Evolutionary conservation across 352 stramenopile genomes (phyloP).

Genomic region (Globisporangium rhizosaccharum): DNA sequence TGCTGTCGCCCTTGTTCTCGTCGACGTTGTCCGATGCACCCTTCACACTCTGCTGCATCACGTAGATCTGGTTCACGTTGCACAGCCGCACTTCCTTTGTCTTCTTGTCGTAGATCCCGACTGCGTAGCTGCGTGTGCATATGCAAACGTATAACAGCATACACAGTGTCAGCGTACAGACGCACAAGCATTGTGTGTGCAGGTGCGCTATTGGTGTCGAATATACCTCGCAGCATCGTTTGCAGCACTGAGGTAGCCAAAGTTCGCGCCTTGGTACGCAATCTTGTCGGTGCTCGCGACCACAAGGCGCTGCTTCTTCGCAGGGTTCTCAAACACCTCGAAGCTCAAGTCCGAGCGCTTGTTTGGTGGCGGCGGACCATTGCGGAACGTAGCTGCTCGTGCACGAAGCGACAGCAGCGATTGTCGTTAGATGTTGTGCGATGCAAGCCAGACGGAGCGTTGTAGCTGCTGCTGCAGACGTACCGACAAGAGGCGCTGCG

Average conservation of each 20-base stretch:
- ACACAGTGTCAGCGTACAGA: background rate
- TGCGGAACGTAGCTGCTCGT: slow-evolving; percentile 69
- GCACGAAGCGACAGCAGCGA: background rate
- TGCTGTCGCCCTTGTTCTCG: slow-evolving; percentile 50
- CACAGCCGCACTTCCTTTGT: slow-evolving; percentile 66
- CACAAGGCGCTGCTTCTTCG: slow-evolving; percentile 79
- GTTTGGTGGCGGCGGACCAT: slow-evolving; percentile 53
- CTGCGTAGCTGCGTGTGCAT: slow-evolving; percentile 36
- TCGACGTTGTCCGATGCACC: slow-evolving; percentile 60
- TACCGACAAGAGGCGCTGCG: slow-evolving; percentile 55
- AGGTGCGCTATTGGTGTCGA: too few species aligned
- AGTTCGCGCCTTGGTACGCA: slow-evolving; percentile 82
- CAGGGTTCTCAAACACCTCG: slow-evolving; percentile 74
- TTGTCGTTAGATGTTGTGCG: too few species aligned
- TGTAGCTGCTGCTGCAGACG: slow-evolving; percentile 11
- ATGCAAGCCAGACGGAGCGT: background rate
- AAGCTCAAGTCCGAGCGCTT: slow-evolving; percentile 63
- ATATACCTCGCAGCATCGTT: slow-evolving; percentile 59
- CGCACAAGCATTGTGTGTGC: too few species aligned
- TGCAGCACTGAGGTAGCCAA: slow-evolving; percentile 66
- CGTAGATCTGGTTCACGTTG: slow-evolving; percentile 81
- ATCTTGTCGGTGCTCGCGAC: slow-evolving; percentile 74
- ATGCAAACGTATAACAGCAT: background rate
- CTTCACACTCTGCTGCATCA: slow-evolving; percentile 83
- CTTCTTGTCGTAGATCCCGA: slow-evolving; percentile 75